Evolutionary conservation across 192 early-diverging fungal species (phyloP).

Genomic region (Cladochytrium replicatum): DNA sequence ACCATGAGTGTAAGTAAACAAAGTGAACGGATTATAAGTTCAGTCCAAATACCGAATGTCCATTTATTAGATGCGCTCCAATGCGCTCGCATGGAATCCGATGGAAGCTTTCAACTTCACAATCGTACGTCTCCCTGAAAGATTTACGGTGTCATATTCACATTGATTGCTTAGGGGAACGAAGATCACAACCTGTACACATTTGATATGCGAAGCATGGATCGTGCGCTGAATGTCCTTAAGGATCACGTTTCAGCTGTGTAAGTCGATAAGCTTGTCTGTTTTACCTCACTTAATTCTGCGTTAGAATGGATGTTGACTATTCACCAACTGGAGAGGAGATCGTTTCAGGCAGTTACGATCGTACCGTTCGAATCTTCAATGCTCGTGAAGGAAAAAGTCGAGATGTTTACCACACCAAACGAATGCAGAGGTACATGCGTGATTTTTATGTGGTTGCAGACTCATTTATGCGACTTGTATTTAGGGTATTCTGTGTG

Average conservation of each 20-base stretch:
- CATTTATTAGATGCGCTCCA: conserved; percentile 64
- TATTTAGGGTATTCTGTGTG: conserved; percentile 67
- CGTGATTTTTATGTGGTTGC: background rate
- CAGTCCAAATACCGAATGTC: conserved; percentile 5
- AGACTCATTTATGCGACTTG: background rate
- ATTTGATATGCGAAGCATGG: conserved; percentile 97
- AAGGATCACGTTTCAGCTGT: conserved; percentile 98
- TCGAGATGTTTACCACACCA: conserved; percentile 93
- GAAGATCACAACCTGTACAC: conserved; percentile 97
- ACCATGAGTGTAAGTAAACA: conserved; percentile 55
- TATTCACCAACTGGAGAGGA: conserved; percentile 96
- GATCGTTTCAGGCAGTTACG: conserved; percentile 93
- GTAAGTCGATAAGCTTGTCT: conserved; percentile 33
- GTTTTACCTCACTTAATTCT: background rate
- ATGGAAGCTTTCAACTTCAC: conserved; percentile 98
- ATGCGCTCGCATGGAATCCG: conserved; percentile 98
- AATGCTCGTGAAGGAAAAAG: conserved; percentile 66
- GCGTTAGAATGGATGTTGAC: conserved; percentile 75
- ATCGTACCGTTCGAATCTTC: conserved; percentile 84
- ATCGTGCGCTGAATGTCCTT: conserved; percentile 69
- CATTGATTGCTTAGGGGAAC: conserved; percentile 53
- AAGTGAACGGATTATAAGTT: too few species aligned
- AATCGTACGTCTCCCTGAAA: conserved; percentile 23
- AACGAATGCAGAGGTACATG: conserved; percentile 89
- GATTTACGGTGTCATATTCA: background rate